Evolutionary conservation across 305 asterid genomes (phyloP).

Genomic region (Fraxinus angustifolia): DNA sequence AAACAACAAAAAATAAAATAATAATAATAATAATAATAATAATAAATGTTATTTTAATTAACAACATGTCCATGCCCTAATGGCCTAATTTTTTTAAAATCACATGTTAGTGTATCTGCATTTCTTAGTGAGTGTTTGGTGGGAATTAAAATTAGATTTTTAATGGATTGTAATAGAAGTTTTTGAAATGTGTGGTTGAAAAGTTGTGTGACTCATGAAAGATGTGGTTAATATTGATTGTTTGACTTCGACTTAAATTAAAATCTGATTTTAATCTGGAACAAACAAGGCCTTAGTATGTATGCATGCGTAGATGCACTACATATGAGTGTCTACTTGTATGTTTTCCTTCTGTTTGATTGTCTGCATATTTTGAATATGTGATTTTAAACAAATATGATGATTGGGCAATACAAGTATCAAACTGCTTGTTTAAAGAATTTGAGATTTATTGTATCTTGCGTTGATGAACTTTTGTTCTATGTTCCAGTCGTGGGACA

Average conservation of each 20-base stretch:
- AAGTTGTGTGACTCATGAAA: no score
- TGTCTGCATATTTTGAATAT: background rate
- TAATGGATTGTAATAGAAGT: no score
- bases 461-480: conserved; percentile 9
- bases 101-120: background rate
- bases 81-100: no score
- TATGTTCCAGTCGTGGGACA: conserved; percentile 77
- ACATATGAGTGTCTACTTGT: background rate
- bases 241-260: no score
- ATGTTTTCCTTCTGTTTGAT: background rate
- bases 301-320: background rate
- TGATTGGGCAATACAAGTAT: background rate
- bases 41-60: background rate
- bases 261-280: no score
- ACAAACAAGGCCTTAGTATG: background rate
- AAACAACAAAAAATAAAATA: no score
- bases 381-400: background rate
- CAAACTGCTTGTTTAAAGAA: conserved; percentile 10
- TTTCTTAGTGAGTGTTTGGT: background rate
- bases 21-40: no score
- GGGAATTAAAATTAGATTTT: no score
- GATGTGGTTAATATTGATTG: no score
- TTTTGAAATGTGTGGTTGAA: no score
- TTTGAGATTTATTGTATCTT: background rate
- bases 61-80: background rate